Base-by-base conservation (phyloP, 306 rosid species). In the Vicia sativa region DNA sequence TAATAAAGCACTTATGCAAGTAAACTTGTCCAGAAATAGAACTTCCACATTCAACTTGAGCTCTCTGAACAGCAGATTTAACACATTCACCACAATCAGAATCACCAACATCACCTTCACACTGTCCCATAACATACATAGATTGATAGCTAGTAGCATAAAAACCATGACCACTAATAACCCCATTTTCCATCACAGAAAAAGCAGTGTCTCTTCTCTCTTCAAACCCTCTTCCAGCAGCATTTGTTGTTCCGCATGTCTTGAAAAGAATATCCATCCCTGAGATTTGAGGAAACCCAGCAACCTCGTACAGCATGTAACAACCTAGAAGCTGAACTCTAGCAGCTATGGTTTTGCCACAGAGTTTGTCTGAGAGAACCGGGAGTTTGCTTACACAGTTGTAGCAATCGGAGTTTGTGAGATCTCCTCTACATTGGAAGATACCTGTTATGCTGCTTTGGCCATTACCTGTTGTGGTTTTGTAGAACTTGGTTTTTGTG, bases 371-470 rank as follows among this genome's bases (percentile, higher is more conserved):
- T 0, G 83, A 63, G 53, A 90, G 48, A 39, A 81, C 80, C 0
- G 99, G 99, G 6, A 95, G 80, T 16, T 81, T 76, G 79, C 89
- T 87, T 4, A 95, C 99, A 71, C 99, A 95, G 78, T 34, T 78
- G 88, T 82, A 85, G 81, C 99, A 95, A 11, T 90, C 99, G 13
- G 87, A 71, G 66, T 82, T 81, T 63, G 73, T 82, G 66, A 95
- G 97, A 68, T 95, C 99, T 39, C 99, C 95, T 61, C 99, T 85
- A 78, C 99, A 95, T 82, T 95, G 99, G 62, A 90, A 95, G 69
- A 88, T 80, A 10, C 99, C 99, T 2, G 85, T 73, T 12, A 95
- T 82, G 77, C 82, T 62, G 76, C 83, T 42, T 76, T 87, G 96
- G 68, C 91, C 92, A 52, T 76, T 66, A 1, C 96, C 96, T 0